Evolutionary conservation across 2,329 filamentous ascomycete species (phyloP), one percentile per base, ranked within the genome.

Genomic region (Aschersonia sp.): DNA sequence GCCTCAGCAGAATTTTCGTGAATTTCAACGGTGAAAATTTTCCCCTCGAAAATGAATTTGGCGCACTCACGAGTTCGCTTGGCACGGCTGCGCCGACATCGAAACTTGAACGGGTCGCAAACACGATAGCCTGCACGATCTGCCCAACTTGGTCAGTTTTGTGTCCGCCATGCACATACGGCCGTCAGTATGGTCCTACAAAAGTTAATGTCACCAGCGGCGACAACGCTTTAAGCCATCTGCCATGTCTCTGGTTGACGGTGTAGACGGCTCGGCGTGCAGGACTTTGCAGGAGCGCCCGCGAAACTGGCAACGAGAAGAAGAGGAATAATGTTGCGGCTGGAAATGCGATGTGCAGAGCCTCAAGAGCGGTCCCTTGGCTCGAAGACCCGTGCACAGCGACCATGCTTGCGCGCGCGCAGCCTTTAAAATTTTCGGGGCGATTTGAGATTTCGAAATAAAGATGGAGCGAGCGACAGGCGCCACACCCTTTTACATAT

Each of bases 331-430:
- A 14, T 22, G 22, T 47, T 30, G 37, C 47, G 30, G 45, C 11
- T 30, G 49, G 47, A 42, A 49, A 46, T 5, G 45, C 42, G n/a
- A 47, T 45, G 32, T 51, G 47, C 5, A 51, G 42, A 43, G 49
- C 33, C 9, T 33, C 41, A 14, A 45, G 35, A 33, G 43, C 30
- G 35, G 47, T n/a, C 40, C 7, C 40, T 14, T 14, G 40, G 40
- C 11, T n/a, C 10, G 40, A 11, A n/a, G 3, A 7, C 5, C n/a
- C 40, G 8, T 8, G 12, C 8, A 9, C 8, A 3, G 35, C 8
- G 35, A 8, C 12, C 35, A 37, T 37, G 35, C 35, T 37, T 12
- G 22, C 22, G 22, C 22, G 22, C 22, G 22, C 22, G 22, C 22
- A 22, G 22, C 22, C 22, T 22, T 22, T 22, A 3, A 22, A 22